Evolutionary conservation across 2,329 filamentous ascomycete genomes (phyloP).

Genomic region (Stemphylium beticola): DNA sequence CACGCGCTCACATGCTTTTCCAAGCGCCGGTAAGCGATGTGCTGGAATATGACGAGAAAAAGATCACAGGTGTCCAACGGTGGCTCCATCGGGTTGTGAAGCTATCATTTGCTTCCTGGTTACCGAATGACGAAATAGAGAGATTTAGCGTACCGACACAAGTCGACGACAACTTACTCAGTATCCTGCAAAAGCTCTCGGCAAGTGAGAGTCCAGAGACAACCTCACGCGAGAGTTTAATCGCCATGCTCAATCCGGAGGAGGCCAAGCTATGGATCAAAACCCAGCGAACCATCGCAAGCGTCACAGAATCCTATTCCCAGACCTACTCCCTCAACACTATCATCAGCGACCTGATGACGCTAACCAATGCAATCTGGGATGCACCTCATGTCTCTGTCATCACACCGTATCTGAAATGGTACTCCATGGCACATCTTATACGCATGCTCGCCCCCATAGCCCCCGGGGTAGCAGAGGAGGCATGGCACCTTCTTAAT

Average conservation of each 20-base stretch:
- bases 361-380: conserved; percentile 69
- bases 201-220: conserved; percentile 6
- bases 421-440: conserved; percentile 62
- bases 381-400: conserved; percentile 40
- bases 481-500: conserved; percentile 73
- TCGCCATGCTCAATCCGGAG: conserved; percentile 26
- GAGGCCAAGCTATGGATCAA: conserved; percentile 64
- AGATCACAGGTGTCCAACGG: conserved; percentile 79
- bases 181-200: conserved; percentile 23
- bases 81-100: conserved; percentile 76
- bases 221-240: not conserved
- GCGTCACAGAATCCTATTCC: conserved; percentile 71
- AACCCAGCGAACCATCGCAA: conserved; percentile 70
- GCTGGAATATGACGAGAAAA: conserved; percentile 84
- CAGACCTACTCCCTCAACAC: conserved; percentile 82
- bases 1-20: conserved; percentile 86
- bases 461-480: conserved; percentile 79
- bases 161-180: conserved; percentile 31
- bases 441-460: conserved; percentile 79
- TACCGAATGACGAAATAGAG: conserved; percentile 32
- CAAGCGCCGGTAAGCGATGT: conserved; percentile 84
- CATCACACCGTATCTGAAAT: conserved; percentile 53
- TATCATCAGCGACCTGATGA: conserved; percentile 81
- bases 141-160: conserved; percentile 28
- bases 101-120: conserved; percentile 46